Percentiles rank a stretch among this genome's conserved stretches.
phyloP scores from a whole-genome alignment of 176 grass and related monocot genomes.

The Avena atlantica region DNA sequence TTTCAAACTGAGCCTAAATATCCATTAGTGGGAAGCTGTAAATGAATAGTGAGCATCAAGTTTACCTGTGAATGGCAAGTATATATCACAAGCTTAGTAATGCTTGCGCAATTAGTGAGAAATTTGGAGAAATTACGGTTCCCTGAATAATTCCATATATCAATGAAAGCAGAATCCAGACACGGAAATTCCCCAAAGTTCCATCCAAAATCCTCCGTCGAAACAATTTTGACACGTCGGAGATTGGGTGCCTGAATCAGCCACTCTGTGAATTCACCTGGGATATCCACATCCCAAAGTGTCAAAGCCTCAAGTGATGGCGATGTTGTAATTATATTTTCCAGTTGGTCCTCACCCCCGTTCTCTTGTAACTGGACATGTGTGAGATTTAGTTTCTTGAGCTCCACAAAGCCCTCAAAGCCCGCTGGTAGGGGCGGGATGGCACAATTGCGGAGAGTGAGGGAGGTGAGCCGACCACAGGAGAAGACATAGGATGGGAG shows the following conservation, averaged over 20 bases:
- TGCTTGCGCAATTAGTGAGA: not conserved
- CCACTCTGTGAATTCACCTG: not conserved
- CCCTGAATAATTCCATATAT: slow-evolving; percentile 23
- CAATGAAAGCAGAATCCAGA: slow-evolving; percentile 23
- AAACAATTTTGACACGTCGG: not conserved
- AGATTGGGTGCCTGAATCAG: slow-evolving; percentile 26
- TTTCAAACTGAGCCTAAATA: not conserved
- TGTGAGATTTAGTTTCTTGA: not conserved
- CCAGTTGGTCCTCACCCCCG: slow-evolving; percentile 25
- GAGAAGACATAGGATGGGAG: slow-evolving; percentile 26
- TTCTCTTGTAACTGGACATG: slow-evolving; percentile 12
- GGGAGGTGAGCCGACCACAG: not conserved
- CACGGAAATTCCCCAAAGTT: slow-evolving; percentile 16
- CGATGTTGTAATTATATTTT: slow-evolving; percentile 26
- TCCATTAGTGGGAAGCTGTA: not conserved
- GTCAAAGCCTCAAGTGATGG: slow-evolving; percentile 27
- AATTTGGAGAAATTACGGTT: slow-evolving; percentile 25
- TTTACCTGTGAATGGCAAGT: not conserved
- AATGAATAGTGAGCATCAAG: too few relatives aligned
- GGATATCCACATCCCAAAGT: not conserved
- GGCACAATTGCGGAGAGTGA: not conserved
- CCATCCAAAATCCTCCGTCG: slow-evolving; percentile 19
- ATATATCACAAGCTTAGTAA: not conserved
- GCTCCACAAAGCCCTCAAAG: slow-evolving; percentile 11
- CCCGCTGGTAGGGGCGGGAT: not conserved